Evolutionary conservation across 192 early-diverging fungal genomes (phyloP), one percentile per base, ranked within the genome.

Genomic region (Coemansia sp.): DNA sequence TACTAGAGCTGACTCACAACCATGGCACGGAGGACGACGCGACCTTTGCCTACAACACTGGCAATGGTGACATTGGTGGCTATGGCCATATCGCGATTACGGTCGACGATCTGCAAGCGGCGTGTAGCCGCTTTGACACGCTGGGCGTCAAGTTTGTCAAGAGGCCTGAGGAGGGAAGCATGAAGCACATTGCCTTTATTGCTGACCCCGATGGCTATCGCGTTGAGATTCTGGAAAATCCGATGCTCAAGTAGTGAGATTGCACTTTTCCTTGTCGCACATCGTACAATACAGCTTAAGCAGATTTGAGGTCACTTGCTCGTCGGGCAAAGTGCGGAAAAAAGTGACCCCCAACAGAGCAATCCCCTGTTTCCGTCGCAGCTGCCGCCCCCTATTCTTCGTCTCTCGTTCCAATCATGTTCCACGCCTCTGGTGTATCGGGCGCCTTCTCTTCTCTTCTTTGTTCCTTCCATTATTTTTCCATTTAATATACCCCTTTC

Each of bases 1-100:
- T 94, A 18, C 76, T 94, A 31, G 93, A 94, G 76, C 84, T 94
- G 66, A 94, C 93, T 26, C 91, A 94, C 79, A 93, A 94, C 82
- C 90, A 89, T 78, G 91, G 91, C 25, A 91, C 90, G 13, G 90
- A 94, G 69, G 66, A 78, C 18, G 88, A 94, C 50, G 52, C 73
- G 14, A 61, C 66, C 21, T 88, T 90, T 65, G 59, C 77, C 16
- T 92, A 93, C 71, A 76, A 83, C 69, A 90, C 76, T 57, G 91
- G 91, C 18, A 93, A 94, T 62, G 83, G 75, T 61, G 89, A 92
- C 2, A 75, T 83, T 11, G 84, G 86, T 41, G 93, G 93, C 14
- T 94, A 90, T 48, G 93, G 93, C 8, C 93, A 94, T 62, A 92
- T 90, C 61, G 89, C 88, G n/a, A 81, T 91, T 48, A 72, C 86